Conservation (phyloP, 169 alveolate genomes). For the Eimeria praecox region DNA sequence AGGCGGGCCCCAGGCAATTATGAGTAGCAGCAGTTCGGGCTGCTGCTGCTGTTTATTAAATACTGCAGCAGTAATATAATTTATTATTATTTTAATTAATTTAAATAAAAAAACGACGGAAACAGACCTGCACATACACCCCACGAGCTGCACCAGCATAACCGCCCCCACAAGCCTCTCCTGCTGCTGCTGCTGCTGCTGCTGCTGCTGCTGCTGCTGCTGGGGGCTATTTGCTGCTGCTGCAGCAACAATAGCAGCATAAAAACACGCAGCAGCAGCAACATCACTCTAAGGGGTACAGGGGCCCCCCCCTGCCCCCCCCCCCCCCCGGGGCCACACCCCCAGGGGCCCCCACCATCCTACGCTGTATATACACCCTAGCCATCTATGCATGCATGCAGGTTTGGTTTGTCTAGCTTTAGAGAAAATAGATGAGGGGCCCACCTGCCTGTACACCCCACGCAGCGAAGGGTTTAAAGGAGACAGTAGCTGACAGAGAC, state of each 20-base stretch:
- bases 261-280: conserved; percentile 54
- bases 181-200: background rate
- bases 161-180: conserved; percentile 35
- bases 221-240: no score
- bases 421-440: no score
- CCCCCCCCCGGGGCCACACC: no score
- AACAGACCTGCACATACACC: background rate
- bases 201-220: background rate
- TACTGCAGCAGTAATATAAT: background rate
- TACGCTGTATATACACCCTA: no score
- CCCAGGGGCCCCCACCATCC: no score
- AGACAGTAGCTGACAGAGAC: no score
- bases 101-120: background rate
- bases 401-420: no score
- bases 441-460: no score
- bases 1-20: background rate
- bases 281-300: conserved; percentile 87
- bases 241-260: no score
- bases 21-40: background rate
- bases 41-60: background rate
- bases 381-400: no score
- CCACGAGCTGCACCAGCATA: background rate
- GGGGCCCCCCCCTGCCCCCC: background rate
- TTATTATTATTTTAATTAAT: background rate
- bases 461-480: no score